Evolutionary conservation across 1,284 basidiomycete genomes (phyloP).

Genomic region (Apiotrichum mycotoxinovorans): DNA sequence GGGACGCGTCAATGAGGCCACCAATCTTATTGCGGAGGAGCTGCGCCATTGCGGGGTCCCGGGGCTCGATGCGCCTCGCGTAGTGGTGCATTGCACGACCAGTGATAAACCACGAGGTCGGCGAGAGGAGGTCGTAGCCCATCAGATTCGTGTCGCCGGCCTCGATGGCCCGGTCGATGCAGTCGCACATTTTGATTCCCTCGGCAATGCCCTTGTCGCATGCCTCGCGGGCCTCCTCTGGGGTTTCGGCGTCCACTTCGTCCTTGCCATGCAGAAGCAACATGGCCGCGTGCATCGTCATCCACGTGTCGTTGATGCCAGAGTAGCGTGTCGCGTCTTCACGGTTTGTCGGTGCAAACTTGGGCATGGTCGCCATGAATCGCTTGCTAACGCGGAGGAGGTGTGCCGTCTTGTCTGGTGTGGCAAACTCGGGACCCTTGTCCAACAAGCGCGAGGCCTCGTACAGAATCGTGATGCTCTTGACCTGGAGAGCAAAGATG

Average conservation of each 20-base stretch:
- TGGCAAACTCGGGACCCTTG: constrained; percentile 7
- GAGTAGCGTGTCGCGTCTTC: constrained; percentile 15
- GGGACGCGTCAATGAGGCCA: constrained; percentile 11
- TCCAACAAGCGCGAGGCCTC: constrained; percentile 12
- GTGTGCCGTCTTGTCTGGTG: constrained; percentile 17
- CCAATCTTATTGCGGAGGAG: constrained; percentile 6
- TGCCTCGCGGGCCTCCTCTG: constrained; percentile 15
- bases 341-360: constrained; percentile 8
- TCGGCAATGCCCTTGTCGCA: constrained; percentile 25
- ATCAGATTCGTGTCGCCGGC: constrained; percentile 24
- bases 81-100: constrained; percentile 17
- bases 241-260: constrained; percentile 24
- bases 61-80: constrained; percentile 12
- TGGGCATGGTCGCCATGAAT: constrained; percentile 25
- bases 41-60: constrained; percentile 7
- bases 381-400: constrained; percentile 22
- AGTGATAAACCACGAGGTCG: constrained; percentile 14
- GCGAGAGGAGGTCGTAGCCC: constrained; percentile 20
- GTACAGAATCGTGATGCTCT: constrained; percentile 27
- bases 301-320: constrained; percentile 24
- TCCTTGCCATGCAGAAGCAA: constrained; percentile 27
- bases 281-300: constrained; percentile 22
- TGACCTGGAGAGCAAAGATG: constrained; percentile 19
- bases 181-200: constrained; percentile 22
- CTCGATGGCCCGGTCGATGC: constrained; percentile 20